phyloP scores from a whole-genome alignment of 345 rosid genomes.

The Microthlaspi erraticum region DNA sequence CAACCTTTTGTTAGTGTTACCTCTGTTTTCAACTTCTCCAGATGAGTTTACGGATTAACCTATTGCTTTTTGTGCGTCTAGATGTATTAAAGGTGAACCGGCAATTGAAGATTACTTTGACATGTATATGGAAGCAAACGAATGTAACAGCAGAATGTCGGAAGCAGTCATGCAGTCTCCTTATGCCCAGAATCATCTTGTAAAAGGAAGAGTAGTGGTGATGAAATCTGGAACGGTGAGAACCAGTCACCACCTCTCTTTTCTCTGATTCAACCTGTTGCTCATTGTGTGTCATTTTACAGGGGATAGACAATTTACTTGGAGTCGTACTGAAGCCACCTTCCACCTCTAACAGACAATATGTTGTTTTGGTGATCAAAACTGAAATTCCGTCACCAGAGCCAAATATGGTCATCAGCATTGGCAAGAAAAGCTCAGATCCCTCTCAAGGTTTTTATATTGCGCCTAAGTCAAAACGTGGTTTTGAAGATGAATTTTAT shows the following conservation, averaged over 20 bases:
- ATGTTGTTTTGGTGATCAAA: constrained; percentile 74
- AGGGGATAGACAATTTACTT: constrained; percentile 81
- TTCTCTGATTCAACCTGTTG: constrained; percentile 23
- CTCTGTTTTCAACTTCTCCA: constrained; percentile 3
- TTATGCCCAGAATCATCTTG: constrained; percentile 52
- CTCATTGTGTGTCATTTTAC: constrained; percentile 41
- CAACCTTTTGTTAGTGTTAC: background rate
- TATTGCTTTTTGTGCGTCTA: constrained; percentile 44
- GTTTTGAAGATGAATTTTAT: constrained; percentile 63
- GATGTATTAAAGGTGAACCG: constrained; percentile 94
- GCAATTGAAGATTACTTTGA: constrained; percentile 90
- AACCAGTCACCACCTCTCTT: constrained; percentile 31
- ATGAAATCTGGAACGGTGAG: constrained; percentile 84
- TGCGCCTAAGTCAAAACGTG: constrained; percentile 78
- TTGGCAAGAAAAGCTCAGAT: constrained; percentile 59
- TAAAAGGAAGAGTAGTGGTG: constrained; percentile 79
- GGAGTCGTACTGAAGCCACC: constrained; percentile 78
- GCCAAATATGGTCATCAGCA: constrained; percentile 53
- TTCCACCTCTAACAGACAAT: constrained; percentile 57
- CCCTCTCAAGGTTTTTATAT: constrained; percentile 62
- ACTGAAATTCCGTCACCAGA: constrained; percentile 61
- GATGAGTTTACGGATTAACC: constrained; percentile 19
- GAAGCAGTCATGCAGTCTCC: constrained; percentile 73
- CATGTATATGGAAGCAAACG: constrained; percentile 65
- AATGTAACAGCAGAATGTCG: constrained; percentile 52